phyloP scores from a whole-genome alignment of 257 asterid species.

The Nicotiana undulata region DNA sequence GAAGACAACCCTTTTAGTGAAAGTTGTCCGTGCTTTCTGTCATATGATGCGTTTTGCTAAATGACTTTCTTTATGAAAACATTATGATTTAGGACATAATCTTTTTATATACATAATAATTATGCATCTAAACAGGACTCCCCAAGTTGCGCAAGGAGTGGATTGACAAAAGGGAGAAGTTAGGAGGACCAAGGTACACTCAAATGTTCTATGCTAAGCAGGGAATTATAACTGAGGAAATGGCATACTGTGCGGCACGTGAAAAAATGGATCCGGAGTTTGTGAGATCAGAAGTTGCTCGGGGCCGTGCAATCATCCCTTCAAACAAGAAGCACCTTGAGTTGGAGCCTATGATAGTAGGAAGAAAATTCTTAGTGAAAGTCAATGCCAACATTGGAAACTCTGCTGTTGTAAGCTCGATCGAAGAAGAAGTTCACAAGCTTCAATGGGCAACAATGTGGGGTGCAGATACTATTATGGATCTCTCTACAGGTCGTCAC shows the following conservation, averaged over 20 bases:
- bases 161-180: constrained; percentile 74
- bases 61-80: not conserved
- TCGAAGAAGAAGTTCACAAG: constrained; percentile 95
- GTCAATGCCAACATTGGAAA: constrained; percentile 93
- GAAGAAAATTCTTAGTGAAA: constrained; percentile 92
- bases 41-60: not conserved
- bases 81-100: not conserved
- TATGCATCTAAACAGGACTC: constrained; percentile 43
- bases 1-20: not conserved
- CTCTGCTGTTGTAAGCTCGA: constrained; percentile 92
- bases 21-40: not conserved
- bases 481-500: constrained; percentile 91
- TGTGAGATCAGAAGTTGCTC: constrained; percentile 89
- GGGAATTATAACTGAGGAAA: constrained; percentile 86
- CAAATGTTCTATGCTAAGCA: constrained; percentile 96
- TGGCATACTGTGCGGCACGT: constrained; percentile 93
- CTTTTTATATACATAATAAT: not conserved
- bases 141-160: constrained; percentile 86
- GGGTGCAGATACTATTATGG: constrained; percentile 98
- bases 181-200: constrained; percentile 74
- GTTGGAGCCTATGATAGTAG: constrained; percentile 91
- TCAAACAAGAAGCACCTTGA: constrained; percentile 89
- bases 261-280: constrained; percentile 87
- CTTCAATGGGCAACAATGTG: constrained; percentile 99
- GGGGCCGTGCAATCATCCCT: constrained; percentile 97